Conservation (phyloP, 2,329 filamentous ascomycete genomes). For the Ilyonectria robusta region DNA sequence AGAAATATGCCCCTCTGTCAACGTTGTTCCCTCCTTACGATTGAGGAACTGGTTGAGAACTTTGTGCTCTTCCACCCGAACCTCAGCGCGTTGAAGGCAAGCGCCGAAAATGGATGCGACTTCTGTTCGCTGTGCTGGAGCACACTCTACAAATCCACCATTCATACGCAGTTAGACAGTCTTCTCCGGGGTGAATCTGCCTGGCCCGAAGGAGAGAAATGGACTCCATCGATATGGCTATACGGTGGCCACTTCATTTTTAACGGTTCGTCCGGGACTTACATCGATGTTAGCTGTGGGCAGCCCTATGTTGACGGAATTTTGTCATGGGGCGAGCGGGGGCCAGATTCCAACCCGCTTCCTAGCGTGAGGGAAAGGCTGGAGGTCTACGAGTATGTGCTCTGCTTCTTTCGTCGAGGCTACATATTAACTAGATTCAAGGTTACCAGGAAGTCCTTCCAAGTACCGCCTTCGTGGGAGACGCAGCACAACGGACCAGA, state of each 20-base stretch:
- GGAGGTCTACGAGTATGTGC: constrained; percentile 9
- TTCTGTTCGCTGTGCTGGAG: background rate
- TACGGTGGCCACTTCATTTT: background rate
- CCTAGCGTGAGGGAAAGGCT: background rate
- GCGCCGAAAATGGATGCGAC: background rate
- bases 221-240: background rate
- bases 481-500: background rate
- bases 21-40: background rate
- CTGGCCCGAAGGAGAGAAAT: background rate
- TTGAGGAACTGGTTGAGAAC: background rate
- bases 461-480: background rate
- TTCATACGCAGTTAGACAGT: background rate
- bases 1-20: background rate
- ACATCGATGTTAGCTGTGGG: background rate
- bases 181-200: background rate
- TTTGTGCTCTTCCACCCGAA: background rate
- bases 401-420: background rate
- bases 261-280: background rate
- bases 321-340: background rate
- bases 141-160: background rate
- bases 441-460: background rate
- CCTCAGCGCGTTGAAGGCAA: background rate
- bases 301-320: background rate
- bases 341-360: background rate
- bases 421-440: background rate